These are phyloP conservation scores for Sclerotinia spermophila DNA, from an alignment of 2,329 filamentous ascomycete genomes.

Conservation along the genomic window DNA sequence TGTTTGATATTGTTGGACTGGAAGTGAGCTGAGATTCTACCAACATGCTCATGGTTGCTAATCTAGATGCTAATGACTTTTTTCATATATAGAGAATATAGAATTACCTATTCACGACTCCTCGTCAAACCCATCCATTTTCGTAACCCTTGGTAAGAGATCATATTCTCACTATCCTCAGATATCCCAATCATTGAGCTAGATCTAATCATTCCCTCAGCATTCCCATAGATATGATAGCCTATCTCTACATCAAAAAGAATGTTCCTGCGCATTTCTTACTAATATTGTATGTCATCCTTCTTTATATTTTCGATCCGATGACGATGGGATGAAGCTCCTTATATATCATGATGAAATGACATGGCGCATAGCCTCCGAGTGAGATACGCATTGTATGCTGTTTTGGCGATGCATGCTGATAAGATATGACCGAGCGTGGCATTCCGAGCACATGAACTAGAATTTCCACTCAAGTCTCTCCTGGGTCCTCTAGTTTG, in stretches of 20 bases:
- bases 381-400: not conserved
- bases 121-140: not conserved
- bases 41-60: too few relatives aligned
- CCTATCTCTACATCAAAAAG: not conserved
- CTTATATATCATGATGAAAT: not conserved
- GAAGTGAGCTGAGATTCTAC: not conserved
- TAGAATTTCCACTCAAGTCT: not conserved
- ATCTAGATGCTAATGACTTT: not conserved
- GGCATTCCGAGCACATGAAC: not conserved
- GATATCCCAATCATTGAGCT: not conserved
- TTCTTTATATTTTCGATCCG: too few relatives aligned
- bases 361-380: too few relatives aligned
- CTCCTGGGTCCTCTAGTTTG: not conserved
- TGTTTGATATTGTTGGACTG: too few relatives aligned
- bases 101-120: not conserved
- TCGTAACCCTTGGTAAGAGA: not conserved
- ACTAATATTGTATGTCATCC: too few relatives aligned
- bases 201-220: not conserved
- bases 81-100: too few relatives aligned
- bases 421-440: not conserved
- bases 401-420: not conserved
- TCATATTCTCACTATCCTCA: not conserved
- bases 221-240: not conserved
- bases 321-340: not conserved
- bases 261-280: not conserved